These are phyloP conservation scores for Coelastrella sp. DNA, from an alignment of 139 green algal species.

Conservation along the genomic window DNA sequence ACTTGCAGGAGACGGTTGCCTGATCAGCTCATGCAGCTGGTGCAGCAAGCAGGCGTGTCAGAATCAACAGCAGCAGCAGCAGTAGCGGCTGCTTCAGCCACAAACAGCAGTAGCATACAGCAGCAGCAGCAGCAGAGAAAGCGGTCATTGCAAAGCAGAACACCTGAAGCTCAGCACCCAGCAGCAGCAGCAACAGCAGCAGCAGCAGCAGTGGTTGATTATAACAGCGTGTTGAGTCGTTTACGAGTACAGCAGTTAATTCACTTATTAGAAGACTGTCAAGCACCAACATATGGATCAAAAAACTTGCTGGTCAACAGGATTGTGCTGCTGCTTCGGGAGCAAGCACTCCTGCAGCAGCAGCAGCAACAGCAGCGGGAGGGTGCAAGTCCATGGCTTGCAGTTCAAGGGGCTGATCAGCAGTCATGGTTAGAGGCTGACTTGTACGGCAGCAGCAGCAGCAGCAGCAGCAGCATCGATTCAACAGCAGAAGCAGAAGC, in stretches of 20 bases:
- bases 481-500: neutral
- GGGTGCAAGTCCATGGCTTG: neutral
- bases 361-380: constrained; percentile 7
- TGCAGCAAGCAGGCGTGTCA: constrained; percentile 15
- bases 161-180: neutral
- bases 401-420: neutral
- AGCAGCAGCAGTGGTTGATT: neutral
- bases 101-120: neutral
- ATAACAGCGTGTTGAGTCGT: neutral
- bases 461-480: neutral
- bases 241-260: neutral
- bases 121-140: neutral
- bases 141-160: neutral
- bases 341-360: neutral
- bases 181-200: neutral
- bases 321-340: constrained; percentile 24
- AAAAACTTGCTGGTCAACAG: constrained; percentile 13
- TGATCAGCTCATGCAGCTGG: neutral
- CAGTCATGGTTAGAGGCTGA: neutral
- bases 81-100: too few species aligned
- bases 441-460: neutral
- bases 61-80: constrained; percentile 7
- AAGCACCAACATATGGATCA: constrained; percentile 14
- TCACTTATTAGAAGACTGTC: constrained; percentile 11
- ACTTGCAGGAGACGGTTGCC: neutral